phyloP scores from a whole-genome alignment of 495 filamentous ascomycete species.

The Penicillium coffeae region DNA sequence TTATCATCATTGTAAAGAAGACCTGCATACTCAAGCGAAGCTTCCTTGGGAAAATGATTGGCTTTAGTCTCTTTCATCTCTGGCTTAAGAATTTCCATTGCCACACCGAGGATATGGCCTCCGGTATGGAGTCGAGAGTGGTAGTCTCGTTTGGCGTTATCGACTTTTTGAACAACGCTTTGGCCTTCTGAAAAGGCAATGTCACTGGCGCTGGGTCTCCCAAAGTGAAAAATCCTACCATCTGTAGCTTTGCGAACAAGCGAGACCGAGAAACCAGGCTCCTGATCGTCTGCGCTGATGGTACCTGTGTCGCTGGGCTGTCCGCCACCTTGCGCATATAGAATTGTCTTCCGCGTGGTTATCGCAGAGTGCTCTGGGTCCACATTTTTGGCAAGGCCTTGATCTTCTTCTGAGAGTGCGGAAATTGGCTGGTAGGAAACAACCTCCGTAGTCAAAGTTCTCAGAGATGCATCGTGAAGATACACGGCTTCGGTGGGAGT shows the following conservation, averaged over 20 bases:
- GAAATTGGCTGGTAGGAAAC: slow-evolving; percentile 43
- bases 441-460: slow-evolving; percentile 43
- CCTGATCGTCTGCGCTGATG: slow-evolving; percentile 33
- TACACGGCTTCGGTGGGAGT: slow-evolving; percentile 39
- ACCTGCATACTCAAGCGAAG: slow-evolving; percentile 57
- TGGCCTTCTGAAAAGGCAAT: slow-evolving; percentile 33
- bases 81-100: slow-evolving; percentile 49
- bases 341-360: slow-evolving; percentile 54
- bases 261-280: slow-evolving; percentile 43
- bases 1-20: slow-evolving; percentile 57
- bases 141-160: slow-evolving; percentile 50
- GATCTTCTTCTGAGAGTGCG: slow-evolving; percentile 44
- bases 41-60: slow-evolving; percentile 57
- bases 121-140: slow-evolving; percentile 62
- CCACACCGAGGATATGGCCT: slow-evolving; percentile 60
- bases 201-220: slow-evolving; percentile 36
- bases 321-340: slow-evolving; percentile 63
- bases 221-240: slow-evolving; percentile 56
- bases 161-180: slow-evolving; percentile 47
- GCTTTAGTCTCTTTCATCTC: slow-evolving; percentile 59
- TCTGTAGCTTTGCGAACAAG: slow-evolving; percentile 45
- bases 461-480: slow-evolving; percentile 51
- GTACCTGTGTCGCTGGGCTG: slow-evolving; percentile 59
- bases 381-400: slow-evolving; percentile 22
- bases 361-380: slow-evolving; percentile 28